These are phyloP conservation scores for Otatea glauca DNA, from an alignment of 176 grass and related monocot species.

Conservation along the genomic window DNA sequence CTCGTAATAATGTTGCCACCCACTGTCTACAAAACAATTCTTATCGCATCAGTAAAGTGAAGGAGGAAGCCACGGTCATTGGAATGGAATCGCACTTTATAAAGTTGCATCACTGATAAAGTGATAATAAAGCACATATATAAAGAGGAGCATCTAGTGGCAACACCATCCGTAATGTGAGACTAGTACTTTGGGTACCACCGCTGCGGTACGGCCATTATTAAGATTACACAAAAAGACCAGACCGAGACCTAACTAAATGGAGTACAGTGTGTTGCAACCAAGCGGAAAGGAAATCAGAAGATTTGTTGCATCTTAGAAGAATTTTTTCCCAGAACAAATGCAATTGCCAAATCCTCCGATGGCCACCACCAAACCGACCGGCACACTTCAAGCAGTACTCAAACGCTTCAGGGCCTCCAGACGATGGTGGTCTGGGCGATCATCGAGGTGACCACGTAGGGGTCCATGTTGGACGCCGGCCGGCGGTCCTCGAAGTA, in stretches of 20 bases:
- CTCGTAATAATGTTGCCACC: neutral
- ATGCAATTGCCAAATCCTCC: constrained; percentile 11
- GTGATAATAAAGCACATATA: neutral
- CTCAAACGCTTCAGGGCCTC: constrained; percentile 48
- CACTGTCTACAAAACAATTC: neutral
- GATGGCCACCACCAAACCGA: neutral
- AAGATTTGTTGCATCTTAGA: neutral
- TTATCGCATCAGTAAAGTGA: neutral
- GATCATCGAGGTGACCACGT: constrained; percentile 89
- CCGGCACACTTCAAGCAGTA: neutral
- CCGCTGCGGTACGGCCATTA: constrained; percentile 56
- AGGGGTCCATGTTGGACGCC: constrained; percentile 99
- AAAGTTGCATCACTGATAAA: constrained; percentile 19
- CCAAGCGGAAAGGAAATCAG: constrained; percentile 21
- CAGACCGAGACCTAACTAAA: constrained; percentile 37
- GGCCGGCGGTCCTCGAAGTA: constrained; percentile 99
- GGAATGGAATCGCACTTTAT: constrained; percentile 22
- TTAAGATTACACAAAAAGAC: constrained; percentile 52
- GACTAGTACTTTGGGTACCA: constrained; percentile 45
- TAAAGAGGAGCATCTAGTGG: neutral
- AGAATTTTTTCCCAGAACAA: constrained; percentile 1
- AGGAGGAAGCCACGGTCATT: neutral
- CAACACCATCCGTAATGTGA: neutral
- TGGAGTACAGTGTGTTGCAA: neutral
- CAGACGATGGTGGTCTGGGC: constrained; percentile 88